Evolutionary conservation across 2,329 filamentous ascomycete species (phyloP), one percentile per base, ranked within the genome.

Genomic region (Colletotrichum shisoi): DNA sequence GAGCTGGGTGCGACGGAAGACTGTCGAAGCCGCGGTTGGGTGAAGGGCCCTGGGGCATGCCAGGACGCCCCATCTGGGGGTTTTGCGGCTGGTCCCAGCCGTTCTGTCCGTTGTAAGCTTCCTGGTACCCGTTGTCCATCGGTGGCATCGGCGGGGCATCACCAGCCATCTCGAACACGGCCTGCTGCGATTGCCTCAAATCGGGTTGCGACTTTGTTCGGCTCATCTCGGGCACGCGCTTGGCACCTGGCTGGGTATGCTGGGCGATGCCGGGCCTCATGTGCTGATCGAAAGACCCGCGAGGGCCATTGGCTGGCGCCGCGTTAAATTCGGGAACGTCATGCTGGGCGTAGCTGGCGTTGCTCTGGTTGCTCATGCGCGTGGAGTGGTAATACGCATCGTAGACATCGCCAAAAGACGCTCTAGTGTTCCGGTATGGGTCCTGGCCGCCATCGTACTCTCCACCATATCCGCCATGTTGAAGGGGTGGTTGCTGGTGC

Each of bases 151-250:
- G 79, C 24, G 86, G 87, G 21, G 83, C 81, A 71, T 91, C 88
- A 31, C 80, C 84, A 2, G 86, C 88, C 84, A 94, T 90, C 73
- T 93, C 91, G 71, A 93, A 93, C 1, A 91, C 84, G 9, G 90
- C 91, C 2, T 87, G 82, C 71, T 91, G 87, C 3, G 85, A 83
- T 70, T 87, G 83, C 42, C 86, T 82, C 65, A 91, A 78, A 73
- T 91, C 85, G 37, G 89, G 88, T 73, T 91, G 89, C 12, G 89
- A 91, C 70, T 88, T 88, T 17, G 87, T 86, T 67, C 85, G 84
- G 66, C 81, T 85, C 57, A 89, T 76, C 71, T 86, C 83, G 24
- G 83, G 84, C 44, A 79, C 82, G 73, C 79, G 83, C 71, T 78
- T 85, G 62, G 78, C 84, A 68, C 79, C 84, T 63, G 76, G 81